Conservation (phyloP, 495 filamentous ascomycete species). For the Aspergillus incahuasiensis region DNA sequence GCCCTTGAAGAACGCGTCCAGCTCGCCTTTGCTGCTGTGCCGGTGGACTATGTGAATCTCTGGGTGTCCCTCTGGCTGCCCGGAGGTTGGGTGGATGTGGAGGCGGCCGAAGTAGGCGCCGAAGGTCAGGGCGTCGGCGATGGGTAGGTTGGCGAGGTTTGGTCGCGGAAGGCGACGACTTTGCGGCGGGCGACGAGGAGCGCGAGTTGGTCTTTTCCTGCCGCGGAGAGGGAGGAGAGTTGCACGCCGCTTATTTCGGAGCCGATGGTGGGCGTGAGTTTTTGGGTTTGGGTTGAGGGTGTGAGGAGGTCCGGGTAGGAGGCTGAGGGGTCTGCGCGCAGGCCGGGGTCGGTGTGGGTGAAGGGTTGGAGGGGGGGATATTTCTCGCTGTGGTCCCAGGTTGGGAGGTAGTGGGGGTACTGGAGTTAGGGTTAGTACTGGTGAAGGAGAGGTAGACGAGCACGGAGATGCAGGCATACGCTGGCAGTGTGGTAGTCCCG, state of each 20-base stretch:
- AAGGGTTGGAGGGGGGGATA: slow-evolving; percentile 60
- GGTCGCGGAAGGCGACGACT: slow-evolving; percentile 74
- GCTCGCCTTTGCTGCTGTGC: slow-evolving; percentile 56
- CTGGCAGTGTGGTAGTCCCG: slow-evolving; percentile 6
- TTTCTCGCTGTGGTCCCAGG: slow-evolving; percentile 9
- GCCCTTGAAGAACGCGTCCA: slow-evolving; percentile 55
- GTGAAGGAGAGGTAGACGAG: neutral
- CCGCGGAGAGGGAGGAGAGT: slow-evolving; percentile 58
- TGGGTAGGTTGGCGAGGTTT: slow-evolving; percentile 75
- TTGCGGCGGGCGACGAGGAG: slow-evolving; percentile 73
- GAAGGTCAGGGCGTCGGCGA: slow-evolving; percentile 57
- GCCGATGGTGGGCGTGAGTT: slow-evolving; percentile 71
- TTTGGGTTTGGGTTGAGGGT: slow-evolving; percentile 30
- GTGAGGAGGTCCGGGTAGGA: slow-evolving; percentile 63
- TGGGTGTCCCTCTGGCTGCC: slow-evolving; percentile 64
- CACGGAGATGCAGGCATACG: too few species aligned
- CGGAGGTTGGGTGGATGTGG: slow-evolving; percentile 78
- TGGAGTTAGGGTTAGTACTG: neutral
- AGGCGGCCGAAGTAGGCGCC: slow-evolving; percentile 75
- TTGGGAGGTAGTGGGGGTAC: slow-evolving; percentile 11
- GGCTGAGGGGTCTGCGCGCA: slow-evolving; percentile 65
- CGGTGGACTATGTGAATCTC: slow-evolving; percentile 78
- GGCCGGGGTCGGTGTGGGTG: slow-evolving; percentile 67
- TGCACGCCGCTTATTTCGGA: slow-evolving; percentile 74
- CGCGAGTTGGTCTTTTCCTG: slow-evolving; percentile 77